Percentiles rank a stretch among this genome's conserved stretches.
These are phyloP conservation scores for Colletotrichum sp. DNA, from an alignment of 2,329 filamentous ascomycete species.

Conservation along the genomic window DNA sequence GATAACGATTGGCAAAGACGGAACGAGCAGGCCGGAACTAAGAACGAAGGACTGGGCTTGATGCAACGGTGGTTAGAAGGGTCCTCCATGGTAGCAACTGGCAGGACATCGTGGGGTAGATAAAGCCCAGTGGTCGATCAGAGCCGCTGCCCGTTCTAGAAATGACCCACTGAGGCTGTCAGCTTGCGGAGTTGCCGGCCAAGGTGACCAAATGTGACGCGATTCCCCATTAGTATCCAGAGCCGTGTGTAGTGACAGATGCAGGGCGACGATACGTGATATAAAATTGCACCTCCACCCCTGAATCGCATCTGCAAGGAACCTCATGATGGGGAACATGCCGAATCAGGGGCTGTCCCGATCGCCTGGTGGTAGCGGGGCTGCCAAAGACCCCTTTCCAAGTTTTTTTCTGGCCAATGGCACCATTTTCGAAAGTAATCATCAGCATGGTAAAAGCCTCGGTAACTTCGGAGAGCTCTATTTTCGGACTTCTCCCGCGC, in stretches of 20 bases:
- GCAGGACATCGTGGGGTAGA: neutral
- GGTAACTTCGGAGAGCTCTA: neutral
- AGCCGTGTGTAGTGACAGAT: neutral
- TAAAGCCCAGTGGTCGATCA: neutral
- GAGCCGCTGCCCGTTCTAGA: neutral
- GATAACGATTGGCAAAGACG: neutral
- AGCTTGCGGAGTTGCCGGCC: neutral
- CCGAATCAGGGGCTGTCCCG: constrained; percentile 1
- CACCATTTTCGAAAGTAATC: neutral
- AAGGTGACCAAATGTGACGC: neutral
- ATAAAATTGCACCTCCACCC: neutral
- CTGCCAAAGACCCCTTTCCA: neutral
- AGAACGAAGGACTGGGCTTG: neutral
- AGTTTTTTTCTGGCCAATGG: neutral
- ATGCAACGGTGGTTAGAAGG: neutral
- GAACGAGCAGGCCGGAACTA: neutral
- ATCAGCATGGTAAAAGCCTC: neutral
- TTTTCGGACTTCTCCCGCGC: neutral
- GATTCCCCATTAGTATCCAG: neutral
- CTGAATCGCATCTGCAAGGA: neutral
- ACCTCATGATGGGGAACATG: neutral
- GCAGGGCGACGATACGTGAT: neutral
- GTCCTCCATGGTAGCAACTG: neutral
- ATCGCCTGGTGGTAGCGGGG: neutral
- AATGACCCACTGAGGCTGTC: neutral